Percentiles rank a stretch among this genome's conserved stretches.
Evolutionary conservation across 345 rosid species (phyloP).

Genomic region (Lepidium didymum): DNA sequence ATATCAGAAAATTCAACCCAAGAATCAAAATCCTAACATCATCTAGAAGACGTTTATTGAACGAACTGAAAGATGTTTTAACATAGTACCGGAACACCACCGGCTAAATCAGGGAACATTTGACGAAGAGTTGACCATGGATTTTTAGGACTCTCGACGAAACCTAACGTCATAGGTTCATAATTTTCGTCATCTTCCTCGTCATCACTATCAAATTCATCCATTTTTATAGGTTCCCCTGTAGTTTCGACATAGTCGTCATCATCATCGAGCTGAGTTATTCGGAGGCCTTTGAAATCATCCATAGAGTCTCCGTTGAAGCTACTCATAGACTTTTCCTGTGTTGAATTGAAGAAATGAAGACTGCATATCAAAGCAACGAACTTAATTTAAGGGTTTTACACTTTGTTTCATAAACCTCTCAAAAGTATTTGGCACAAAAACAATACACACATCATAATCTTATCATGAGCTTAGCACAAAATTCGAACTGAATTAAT

Average conservation of each 20-base stretch:
- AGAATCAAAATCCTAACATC: slow-evolving; percentile 1
- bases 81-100: slow-evolving; percentile 63
- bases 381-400: not conserved
- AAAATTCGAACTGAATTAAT: not conserved
- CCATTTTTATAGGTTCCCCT: slow-evolving; percentile 4
- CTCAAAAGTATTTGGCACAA: not conserved
- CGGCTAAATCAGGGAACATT: slow-evolving; percentile 81
- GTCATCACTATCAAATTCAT: slow-evolving; percentile 46
- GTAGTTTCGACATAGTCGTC: slow-evolving; percentile 28
- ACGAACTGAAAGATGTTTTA: not conserved
- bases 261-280: slow-evolving; percentile 49
- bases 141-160: slow-evolving; percentile 54
- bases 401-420: slow-evolving; percentile 11
- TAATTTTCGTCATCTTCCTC: slow-evolving; percentile 53
- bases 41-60: not conserved
- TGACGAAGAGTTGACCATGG: slow-evolving; percentile 66
- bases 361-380: not conserved
- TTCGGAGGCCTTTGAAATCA: slow-evolving; percentile 50
- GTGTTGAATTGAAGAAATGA: not conserved
- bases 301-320: slow-evolving; percentile 38
- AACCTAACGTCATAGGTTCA: slow-evolving; percentile 61
- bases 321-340: not conserved
- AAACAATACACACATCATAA: not conserved
- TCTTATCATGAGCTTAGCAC: not conserved
- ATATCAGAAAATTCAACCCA: not conserved